A percentile compares a stretch with the other conserved stretches of the same genome.
These are phyloP conservation scores for Exophiala bonariae DNA, from an alignment of 2,329 filamentous ascomycete genomes.

Conservation along the genomic window DNA sequence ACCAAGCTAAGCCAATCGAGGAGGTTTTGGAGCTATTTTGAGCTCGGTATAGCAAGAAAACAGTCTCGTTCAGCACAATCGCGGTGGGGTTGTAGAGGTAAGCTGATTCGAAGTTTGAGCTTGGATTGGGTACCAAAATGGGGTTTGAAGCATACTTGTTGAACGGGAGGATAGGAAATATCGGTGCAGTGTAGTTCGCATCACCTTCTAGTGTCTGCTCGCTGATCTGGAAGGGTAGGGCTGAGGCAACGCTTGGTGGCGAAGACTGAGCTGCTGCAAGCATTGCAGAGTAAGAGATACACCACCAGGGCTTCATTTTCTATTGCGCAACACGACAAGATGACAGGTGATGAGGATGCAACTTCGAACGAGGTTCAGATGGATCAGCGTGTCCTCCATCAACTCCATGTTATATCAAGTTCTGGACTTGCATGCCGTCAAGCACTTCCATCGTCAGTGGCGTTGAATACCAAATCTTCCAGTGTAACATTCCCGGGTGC, in stretches of 20 bases:
- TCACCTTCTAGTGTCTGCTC: constrained; percentile 27
- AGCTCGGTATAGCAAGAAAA: constrained; percentile 36
- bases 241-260: neutral
- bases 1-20: constrained; percentile 36
- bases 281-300: too few species aligned
- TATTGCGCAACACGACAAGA: too few species aligned
- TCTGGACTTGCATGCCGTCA: too few species aligned
- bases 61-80: constrained; percentile 11
- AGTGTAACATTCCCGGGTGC: too few species aligned
- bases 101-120: constrained; percentile 4
- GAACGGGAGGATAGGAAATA: constrained; percentile 30
- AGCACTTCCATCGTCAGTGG: too few species aligned
- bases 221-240: constrained; percentile 6
- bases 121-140: constrained; percentile 7
- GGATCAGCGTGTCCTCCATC: too few species aligned
- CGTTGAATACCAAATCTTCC: too few species aligned
- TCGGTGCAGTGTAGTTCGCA: constrained; percentile 27
- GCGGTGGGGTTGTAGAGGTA: constrained; percentile 15
- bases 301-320: too few species aligned
- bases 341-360: too few species aligned
- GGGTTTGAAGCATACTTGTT: constrained; percentile 29
- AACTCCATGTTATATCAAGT: too few species aligned
- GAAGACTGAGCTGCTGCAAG: too few species aligned
- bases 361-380: too few species aligned
- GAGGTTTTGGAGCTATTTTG: constrained; percentile 33